Evolutionary conservation across 495 filamentous ascomycete species (phyloP), one percentile per base, ranked within the genome.

Genomic region (Neurospora sp.): DNA sequence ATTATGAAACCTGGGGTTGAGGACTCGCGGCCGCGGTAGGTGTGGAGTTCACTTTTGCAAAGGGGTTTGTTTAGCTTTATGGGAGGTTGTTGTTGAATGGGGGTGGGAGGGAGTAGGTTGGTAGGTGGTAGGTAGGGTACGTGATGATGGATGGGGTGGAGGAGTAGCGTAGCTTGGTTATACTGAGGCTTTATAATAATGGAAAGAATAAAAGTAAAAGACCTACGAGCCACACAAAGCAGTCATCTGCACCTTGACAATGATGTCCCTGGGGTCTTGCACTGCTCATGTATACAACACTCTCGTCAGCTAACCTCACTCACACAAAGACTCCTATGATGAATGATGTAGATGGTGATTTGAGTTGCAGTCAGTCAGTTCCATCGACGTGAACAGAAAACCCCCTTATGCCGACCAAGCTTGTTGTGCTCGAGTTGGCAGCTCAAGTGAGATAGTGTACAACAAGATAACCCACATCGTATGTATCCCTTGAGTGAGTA

Each of bases 181-280:
- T 44, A 44, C 41, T 44, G 41, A n/a, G 17, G 41, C 31, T 35
- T 35, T 35, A 6, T 8, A 7, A 3, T 20, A 45, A 44, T 9
- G 17, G 68, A 48, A 59, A 53, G n/a, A 69, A 53, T 17, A 31
- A 38, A 38, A 22, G 2, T 20, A 27, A 27, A n/a, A 35, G 31
- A 85, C 88, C 79, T 82, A 94, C 94, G 92, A 94, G 75, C 95
- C 95, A 81, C 95, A 98, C 48, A 98, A 87, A 35, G 93, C 95
- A 17, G 94, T 93, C 77, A 92, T 91, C 70, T 87, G 86, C 68
- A 97, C 93, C 81, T 94, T 95, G 73, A 97, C 89, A 71, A 98
- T 89, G 71, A 94, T 87, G 82, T 98, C 95, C 70, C 85, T 89
- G 14, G 88, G 83, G 39, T 93, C 86, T 74, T 91, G 83, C 71